Conservation (phyloP, 2,329 filamentous ascomycete genomes). For the Nakataea oryzae region DNA sequence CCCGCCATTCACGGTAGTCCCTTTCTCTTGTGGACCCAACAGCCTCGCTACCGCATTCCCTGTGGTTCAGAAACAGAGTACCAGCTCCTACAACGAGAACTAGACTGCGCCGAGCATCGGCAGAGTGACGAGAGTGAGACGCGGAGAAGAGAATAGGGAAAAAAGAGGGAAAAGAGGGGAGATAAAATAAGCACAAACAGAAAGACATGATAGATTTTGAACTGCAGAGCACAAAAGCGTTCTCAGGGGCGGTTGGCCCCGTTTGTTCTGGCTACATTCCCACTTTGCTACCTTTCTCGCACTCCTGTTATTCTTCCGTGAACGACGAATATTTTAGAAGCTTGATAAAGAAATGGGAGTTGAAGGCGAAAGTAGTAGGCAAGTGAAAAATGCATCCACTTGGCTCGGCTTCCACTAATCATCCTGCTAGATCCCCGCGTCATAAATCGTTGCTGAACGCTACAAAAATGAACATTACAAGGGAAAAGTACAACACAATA, state of each 20-base stretch:
- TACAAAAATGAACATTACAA: neutral
- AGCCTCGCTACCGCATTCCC: too few species aligned
- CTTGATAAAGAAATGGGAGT: neutral
- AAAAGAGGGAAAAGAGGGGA: too few species aligned
- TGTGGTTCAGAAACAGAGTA: too few species aligned
- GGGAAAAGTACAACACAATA: neutral
- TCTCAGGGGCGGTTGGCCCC: neutral
- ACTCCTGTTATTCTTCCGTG: neutral
- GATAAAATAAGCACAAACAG: neutral
- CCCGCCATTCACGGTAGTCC: too few species aligned
- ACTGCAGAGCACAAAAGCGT: neutral
- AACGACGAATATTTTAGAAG: neutral
- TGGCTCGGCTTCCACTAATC: neutral
- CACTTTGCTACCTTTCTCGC: neutral
- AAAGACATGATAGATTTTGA: neutral
- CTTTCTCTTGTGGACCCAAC: too few species aligned
- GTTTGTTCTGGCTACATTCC: neutral
- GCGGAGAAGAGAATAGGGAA: too few species aligned
- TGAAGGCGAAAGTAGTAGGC: too few species aligned
- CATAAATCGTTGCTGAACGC: neutral
- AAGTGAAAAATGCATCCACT: neutral
- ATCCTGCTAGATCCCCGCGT: neutral
- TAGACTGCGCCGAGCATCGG: too few species aligned
- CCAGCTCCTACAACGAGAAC: too few species aligned
- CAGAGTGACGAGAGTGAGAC: too few species aligned